phyloP scores from a whole-genome alignment of 2,329 filamentous ascomycete species.

The Cercospora sojina region DNA sequence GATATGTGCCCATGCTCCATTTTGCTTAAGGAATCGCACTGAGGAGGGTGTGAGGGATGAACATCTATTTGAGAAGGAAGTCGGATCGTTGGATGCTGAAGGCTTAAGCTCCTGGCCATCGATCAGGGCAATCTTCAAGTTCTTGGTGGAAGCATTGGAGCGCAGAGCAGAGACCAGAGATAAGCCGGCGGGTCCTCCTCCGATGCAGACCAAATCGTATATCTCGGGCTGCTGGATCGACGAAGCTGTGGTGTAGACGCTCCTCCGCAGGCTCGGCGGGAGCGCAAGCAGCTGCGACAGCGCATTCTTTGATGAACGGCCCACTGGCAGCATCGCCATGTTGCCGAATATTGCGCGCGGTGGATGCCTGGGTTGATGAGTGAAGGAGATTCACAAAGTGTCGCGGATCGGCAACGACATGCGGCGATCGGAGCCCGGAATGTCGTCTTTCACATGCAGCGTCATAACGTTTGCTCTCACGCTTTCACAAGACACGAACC shows the following conservation, averaged over 20 bases:
- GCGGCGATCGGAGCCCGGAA: slow-evolving; percentile 6
- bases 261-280: slow-evolving; percentile 32
- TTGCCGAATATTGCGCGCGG: not conserved
- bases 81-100: slow-evolving; percentile 63
- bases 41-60: slow-evolving; percentile 91
- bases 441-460: slow-evolving; percentile 8
- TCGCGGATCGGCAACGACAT: not conserved
- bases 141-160: slow-evolving; percentile 52
- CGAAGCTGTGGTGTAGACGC: slow-evolving; percentile 29
- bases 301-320: slow-evolving; percentile 7
- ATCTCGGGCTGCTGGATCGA: slow-evolving; percentile 58
- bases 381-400: not conserved
- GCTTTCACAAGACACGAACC: not conserved
- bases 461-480: not conserved
- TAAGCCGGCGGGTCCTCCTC: slow-evolving; percentile 29
- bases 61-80: slow-evolving; percentile 86
- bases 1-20: slow-evolving; percentile 82
- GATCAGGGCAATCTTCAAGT: slow-evolving; percentile 81
- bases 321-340: slow-evolving; percentile 13
- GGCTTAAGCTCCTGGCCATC: slow-evolving; percentile 83
- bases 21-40: slow-evolving; percentile 71
- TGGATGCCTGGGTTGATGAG: not conserved
- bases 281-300: slow-evolving; percentile 29
- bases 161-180: slow-evolving; percentile 40
- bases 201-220: slow-evolving; percentile 50